Evolutionary conservation across 2,329 filamentous ascomycete genomes (phyloP).

Genomic region (Rachicladosporium sp.): DNA sequence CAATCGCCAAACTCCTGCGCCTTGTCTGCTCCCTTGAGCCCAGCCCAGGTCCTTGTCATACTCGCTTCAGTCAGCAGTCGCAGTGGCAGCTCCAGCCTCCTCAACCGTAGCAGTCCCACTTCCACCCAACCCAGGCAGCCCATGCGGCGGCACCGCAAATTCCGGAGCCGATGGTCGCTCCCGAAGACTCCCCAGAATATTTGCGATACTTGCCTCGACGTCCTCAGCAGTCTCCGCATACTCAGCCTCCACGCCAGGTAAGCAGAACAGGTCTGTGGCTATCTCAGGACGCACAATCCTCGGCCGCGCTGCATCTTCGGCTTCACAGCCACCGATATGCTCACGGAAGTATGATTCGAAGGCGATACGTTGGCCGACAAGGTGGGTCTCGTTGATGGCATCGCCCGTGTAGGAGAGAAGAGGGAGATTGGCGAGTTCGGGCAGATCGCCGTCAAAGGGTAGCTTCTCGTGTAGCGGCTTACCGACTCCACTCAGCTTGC

Average conservation of each 20-base stretch:
- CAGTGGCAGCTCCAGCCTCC: too few relatives aligned
- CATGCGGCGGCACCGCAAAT: too few relatives aligned
- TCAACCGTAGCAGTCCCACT: too few relatives aligned
- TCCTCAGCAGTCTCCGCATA: conserved; percentile 11
- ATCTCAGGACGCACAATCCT: conserved; percentile 21
- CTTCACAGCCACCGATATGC: conserved; percentile 54
- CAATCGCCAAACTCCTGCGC: too few relatives aligned
- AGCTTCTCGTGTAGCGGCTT: conserved; percentile 33
- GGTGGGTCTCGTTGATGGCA: conserved; percentile 25
- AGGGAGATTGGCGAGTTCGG: conserved; percentile 40
- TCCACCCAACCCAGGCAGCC: too few relatives aligned
- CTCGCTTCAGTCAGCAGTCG: too few relatives aligned
- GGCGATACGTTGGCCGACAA: conserved; percentile 23
- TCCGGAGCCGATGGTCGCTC: too few relatives aligned
- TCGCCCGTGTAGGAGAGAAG: conserved; percentile 54
- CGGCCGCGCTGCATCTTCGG: conserved; percentile 22
- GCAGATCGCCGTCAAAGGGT: conserved; percentile 36
- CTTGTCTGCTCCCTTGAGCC: too few relatives aligned
- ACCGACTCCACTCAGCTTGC: conserved; percentile 39
- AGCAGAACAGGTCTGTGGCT: conserved; percentile 56
- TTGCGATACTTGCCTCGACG: conserved; percentile 1
- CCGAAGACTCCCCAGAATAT: too few relatives aligned
- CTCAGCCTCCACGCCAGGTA: conserved; percentile 18
- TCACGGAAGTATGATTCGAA: conserved; percentile 43
- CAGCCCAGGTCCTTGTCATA: too few relatives aligned